phyloP scores from a whole-genome alignment of 1,284 basidiomycete species.

The Irpex sp. region DNA sequence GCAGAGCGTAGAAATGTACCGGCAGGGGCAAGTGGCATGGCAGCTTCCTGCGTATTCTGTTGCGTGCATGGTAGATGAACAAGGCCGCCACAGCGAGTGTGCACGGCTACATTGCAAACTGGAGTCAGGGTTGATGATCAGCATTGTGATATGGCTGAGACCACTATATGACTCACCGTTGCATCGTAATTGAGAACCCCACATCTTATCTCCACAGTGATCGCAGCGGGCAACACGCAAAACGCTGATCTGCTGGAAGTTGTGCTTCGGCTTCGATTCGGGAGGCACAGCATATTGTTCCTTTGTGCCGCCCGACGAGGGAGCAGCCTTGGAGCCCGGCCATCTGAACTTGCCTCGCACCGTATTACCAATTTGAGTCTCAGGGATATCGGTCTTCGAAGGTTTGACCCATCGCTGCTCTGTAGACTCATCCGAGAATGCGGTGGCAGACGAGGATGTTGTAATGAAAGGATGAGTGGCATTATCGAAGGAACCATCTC shows the following conservation, averaged over 20 bases:
- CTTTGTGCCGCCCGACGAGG: constrained; percentile 14
- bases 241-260: constrained; percentile 87
- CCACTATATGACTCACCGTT: constrained; percentile 49
- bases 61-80: constrained; percentile 55
- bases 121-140: neutral
- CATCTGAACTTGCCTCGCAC: constrained; percentile 55
- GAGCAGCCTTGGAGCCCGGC: constrained; percentile 36
- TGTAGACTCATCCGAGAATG: constrained; percentile 27
- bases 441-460: neutral
- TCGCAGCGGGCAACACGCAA: constrained; percentile 90
- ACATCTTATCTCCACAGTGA: constrained; percentile 96
- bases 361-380: constrained; percentile 34
- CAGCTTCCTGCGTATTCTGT: constrained; percentile 37
- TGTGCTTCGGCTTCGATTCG: constrained; percentile 52
- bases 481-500: constrained; percentile 22
- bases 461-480: constrained; percentile 24
- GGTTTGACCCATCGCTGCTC: constrained; percentile 27
- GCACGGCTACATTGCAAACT: constrained; percentile 71
- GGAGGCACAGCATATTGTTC: constrained; percentile 17
- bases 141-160: constrained; percentile 3
- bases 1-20: neutral
- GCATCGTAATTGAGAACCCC: constrained; percentile 92
- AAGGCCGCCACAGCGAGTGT: constrained; percentile 64
- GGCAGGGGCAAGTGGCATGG: neutral
- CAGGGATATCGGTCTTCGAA: constrained; percentile 24